These are phyloP conservation scores for Chrysosporium queenslandicum DNA, from an alignment of 2,329 filamentous ascomycete species.

Conservation along the genomic window DNA sequence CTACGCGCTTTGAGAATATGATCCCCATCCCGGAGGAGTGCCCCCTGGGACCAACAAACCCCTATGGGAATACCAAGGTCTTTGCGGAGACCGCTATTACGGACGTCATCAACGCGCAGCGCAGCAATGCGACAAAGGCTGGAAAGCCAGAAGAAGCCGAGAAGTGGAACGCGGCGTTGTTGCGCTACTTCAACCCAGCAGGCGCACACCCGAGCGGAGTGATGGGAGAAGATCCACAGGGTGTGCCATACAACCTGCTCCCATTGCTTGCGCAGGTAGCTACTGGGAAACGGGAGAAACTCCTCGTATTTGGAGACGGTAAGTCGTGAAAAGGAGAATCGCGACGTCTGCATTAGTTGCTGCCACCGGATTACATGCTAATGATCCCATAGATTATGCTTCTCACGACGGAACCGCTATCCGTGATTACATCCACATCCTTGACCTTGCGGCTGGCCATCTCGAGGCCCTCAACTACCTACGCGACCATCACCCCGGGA, in stretches of 20 bases:
- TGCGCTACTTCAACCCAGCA: conserved; percentile 96
- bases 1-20: conserved; percentile 92
- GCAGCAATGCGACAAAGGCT: conserved; percentile 68
- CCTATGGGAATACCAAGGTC: conserved; percentile 93
- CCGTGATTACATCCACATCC: conserved; percentile 95
- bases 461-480: conserved; percentile 84
- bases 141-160: conserved; percentile 60
- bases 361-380: no score
- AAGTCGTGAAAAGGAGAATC: conserved; percentile 35
- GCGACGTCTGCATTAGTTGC: no score
- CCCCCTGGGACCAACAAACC: conserved; percentile 92
- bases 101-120: conserved; percentile 79
- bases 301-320: conserved; percentile 91
- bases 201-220: conserved; percentile 90
- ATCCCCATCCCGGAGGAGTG: conserved; percentile 97
- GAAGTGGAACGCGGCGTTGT: conserved; percentile 83
- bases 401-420: conserved; percentile 89
- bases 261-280: conserved; percentile 92
- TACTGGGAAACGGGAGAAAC: conserved; percentile 85
- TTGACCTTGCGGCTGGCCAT: conserved; percentile 79
- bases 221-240: conserved; percentile 96
- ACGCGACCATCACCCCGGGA: conserved; percentile 70
- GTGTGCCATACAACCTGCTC: conserved; percentile 89
- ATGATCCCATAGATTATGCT: conserved; percentile 64
- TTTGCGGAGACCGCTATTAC: conserved; percentile 86